These are phyloP conservation scores for Colletotrichum orbiculare DNA, from an alignment of 2,329 filamentous ascomycete genomes.

Conservation along the genomic window DNA sequence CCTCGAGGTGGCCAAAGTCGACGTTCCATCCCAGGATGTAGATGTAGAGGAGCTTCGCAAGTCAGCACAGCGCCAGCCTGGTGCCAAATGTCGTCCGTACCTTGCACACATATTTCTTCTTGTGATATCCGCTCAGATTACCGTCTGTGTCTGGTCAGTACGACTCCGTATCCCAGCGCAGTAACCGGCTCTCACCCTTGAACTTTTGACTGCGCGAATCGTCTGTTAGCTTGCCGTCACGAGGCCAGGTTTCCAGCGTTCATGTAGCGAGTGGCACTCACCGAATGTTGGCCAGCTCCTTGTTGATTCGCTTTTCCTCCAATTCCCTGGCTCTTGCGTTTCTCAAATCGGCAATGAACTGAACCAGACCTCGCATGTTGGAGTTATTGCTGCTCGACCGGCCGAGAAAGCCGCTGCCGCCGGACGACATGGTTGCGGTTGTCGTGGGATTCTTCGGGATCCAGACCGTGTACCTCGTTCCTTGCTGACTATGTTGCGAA, in stretches of 20 bases:
- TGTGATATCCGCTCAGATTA: slow-evolving; percentile 94
- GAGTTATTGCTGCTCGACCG: slow-evolving; percentile 73
- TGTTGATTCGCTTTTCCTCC: slow-evolving; percentile 99
- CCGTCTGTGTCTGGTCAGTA: slow-evolving; percentile 69
- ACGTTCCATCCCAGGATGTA: slow-evolving; percentile 99
- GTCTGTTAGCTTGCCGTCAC: slow-evolving; percentile 29
- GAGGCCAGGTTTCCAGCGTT: slow-evolving; percentile 13
- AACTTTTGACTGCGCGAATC: slow-evolving; percentile 80
- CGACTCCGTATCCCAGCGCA: slow-evolving; percentile 14
- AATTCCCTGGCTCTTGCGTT: slow-evolving; percentile 95
- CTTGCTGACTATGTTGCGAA: not conserved
- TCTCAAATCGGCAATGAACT: slow-evolving; percentile 96
- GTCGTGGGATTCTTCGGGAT: not conserved
- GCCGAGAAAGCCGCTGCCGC: slow-evolving; percentile 71
- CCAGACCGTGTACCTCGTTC: not conserved
- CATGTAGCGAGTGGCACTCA: slow-evolving; percentile 49
- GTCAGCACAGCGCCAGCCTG: slow-evolving; percentile 40
- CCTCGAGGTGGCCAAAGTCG: slow-evolving; percentile 98
- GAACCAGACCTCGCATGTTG: slow-evolving; percentile 86
- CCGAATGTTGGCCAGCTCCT: slow-evolving; percentile 97
- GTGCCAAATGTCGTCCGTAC: slow-evolving; percentile 49
- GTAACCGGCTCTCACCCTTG: slow-evolving; percentile 68
- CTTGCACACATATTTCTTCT: slow-evolving; percentile 99
- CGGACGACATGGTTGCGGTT: slow-evolving; percentile 61
- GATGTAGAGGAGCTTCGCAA: slow-evolving; percentile 87